Conservation (phyloP, 192 early-diverging fungal genomes). For the Coemansia asiatica region DNA sequence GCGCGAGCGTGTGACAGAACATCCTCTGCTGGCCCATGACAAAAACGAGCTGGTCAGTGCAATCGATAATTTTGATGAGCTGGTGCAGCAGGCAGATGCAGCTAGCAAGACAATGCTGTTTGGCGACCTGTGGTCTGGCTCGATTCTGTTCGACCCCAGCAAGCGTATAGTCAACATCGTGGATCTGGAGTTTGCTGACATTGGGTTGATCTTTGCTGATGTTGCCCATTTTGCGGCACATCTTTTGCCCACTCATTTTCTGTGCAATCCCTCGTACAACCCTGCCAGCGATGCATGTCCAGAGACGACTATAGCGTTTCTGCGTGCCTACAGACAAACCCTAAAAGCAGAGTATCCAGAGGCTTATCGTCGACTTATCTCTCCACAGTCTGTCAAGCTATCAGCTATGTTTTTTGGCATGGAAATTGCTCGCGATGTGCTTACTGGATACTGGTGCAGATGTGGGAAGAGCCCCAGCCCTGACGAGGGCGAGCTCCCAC, state of each 20-base stretch:
- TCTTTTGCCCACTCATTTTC: conserved; percentile 25
- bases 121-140: conserved; percentile 41
- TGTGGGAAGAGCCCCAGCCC: conserved; percentile 11
- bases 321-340: conserved; percentile 14
- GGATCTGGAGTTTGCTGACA: conserved; percentile 35
- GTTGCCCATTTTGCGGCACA: conserved; percentile 38
- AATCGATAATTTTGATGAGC: neutral
- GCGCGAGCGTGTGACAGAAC: conserved; percentile 5
- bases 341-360: conserved; percentile 12
- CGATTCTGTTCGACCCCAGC: conserved; percentile 17
- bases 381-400: conserved; percentile 7
- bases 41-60: neutral
- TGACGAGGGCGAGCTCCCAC: conserved; percentile 5
- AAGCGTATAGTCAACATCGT: conserved; percentile 18
- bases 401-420: conserved; percentile 26
- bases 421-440: conserved; percentile 32
- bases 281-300: conserved; percentile 24
- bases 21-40: conserved; percentile 15
- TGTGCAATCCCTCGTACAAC: conserved; percentile 20
- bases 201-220: conserved; percentile 22
- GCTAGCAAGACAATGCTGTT: conserved; percentile 18
- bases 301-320: conserved; percentile 17
- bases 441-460: conserved; percentile 44
- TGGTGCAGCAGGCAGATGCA: neutral
- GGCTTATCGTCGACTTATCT: conserved; percentile 7